These are phyloP conservation scores for Murraya koenigii DNA, from an alignment of 345 rosid species.

Conservation along the genomic window DNA sequence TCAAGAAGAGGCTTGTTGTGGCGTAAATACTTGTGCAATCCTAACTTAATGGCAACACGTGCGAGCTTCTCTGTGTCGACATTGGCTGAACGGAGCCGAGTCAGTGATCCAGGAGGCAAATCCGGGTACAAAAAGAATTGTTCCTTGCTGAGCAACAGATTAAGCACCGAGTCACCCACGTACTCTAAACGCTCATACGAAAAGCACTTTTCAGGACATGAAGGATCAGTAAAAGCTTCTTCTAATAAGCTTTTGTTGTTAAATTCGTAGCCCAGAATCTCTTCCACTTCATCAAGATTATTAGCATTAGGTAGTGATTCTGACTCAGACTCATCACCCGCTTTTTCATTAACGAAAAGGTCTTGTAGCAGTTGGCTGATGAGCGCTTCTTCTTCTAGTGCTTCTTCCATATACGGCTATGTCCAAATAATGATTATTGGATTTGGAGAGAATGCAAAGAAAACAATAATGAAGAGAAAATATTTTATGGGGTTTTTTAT, in stretches of 20 bases:
- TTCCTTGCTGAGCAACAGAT: slow-evolving; percentile 29
- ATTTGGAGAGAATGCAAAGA: background rate
- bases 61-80: slow-evolving; percentile 70
- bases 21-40: slow-evolving; percentile 45
- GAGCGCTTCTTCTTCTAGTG: background rate
- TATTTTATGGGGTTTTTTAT: background rate
- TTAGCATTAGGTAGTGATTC: slow-evolving; percentile 12
- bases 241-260: slow-evolving; percentile 35
- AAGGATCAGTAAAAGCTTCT: slow-evolving; percentile 55
- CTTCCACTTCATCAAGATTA: slow-evolving; percentile 39
- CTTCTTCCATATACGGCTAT: background rate
- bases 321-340: background rate
- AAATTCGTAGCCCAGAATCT: slow-evolving; percentile 46
- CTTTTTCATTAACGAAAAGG: background rate
- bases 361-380: background rate
- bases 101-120: slow-evolving; percentile 42
- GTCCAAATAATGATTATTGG: background rate
- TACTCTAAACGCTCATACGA: slow-evolving; percentile 54
- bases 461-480: background rate
- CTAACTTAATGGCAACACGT: slow-evolving; percentile 51
- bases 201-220: slow-evolving; percentile 14
- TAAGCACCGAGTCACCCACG: slow-evolving; percentile 55
- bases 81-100: slow-evolving; percentile 66
- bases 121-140: slow-evolving; percentile 40
- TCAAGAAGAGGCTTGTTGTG: slow-evolving; percentile 54